Evolutionary conservation across 78 protist genomes (phyloP).

Genomic region (Pigoraptor vietnamica): DNA sequence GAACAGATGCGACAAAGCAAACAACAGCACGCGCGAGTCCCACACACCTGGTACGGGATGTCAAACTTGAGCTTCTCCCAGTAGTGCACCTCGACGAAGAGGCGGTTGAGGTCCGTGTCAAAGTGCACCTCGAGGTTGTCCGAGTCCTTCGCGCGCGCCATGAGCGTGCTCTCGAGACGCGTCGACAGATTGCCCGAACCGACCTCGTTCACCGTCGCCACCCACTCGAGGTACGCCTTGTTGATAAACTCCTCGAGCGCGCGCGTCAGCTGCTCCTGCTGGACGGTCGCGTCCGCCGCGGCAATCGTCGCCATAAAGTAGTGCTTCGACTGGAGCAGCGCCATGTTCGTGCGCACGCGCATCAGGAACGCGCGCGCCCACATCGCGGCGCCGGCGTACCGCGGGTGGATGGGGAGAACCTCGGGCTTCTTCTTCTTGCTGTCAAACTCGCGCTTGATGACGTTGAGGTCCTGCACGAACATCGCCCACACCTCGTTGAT

Average conservation of each 20-base stretch:
- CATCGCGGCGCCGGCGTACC: conserved; percentile 56
- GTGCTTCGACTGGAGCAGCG: not conserved
- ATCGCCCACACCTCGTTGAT: conserved; percentile 1
- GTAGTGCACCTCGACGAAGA: conserved; percentile 50
- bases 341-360: conserved; percentile 4
- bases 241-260: conserved; percentile 48
- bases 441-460: conserved; percentile 35
- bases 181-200: not conserved
- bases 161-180: conserved; percentile 4
- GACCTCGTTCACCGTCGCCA: not conserved
- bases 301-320: not conserved
- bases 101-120: conserved; percentile 38
- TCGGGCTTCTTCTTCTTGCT: conserved; percentile 18
- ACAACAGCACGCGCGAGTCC: not conserved
- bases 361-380: conserved; percentile 52
- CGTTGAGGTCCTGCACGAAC: conserved; percentile 20
- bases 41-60: conserved; percentile 7
- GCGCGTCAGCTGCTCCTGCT: not conserved
- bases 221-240: conserved; percentile 17
- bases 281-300: conserved; percentile 3
- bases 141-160: conserved; percentile 5
- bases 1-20: not conserved
- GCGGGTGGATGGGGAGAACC: conserved; percentile 21
- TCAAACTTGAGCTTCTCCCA: conserved; percentile 47
- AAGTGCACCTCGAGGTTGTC: conserved; percentile 32